These are phyloP conservation scores for Saussurea involucrata DNA, from an alignment of 129 eudicot genomes.

Conservation along the genomic window DNA sequence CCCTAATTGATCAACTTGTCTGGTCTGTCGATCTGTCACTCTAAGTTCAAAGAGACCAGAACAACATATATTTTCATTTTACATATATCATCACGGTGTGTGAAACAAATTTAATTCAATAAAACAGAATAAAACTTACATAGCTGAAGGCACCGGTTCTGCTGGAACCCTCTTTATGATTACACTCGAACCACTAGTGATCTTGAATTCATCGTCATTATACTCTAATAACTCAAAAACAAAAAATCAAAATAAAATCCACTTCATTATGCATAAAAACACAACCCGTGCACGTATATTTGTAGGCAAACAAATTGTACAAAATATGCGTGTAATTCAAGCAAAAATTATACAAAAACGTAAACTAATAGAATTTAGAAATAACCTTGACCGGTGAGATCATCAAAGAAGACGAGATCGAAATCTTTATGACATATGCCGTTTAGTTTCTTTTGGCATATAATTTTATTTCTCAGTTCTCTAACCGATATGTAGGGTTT, in stretches of 20 bases:
- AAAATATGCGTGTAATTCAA: background rate
- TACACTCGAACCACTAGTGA: slow-evolving; percentile 84
- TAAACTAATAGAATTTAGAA: slow-evolving; percentile 4
- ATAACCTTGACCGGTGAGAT: slow-evolving; percentile 57
- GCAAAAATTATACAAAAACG: background rate
- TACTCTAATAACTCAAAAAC: slow-evolving; percentile 38
- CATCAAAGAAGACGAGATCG: slow-evolving; percentile 72
- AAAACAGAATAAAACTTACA: slow-evolving; percentile 40
- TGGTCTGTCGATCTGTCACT: background rate
- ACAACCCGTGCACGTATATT: background rate
- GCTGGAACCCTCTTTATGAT: slow-evolving; percentile 90
- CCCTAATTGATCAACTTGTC: background rate
- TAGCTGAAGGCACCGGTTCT: slow-evolving; percentile 39
- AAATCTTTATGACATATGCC: slow-evolving; percentile 46
- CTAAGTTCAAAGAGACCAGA: background rate
- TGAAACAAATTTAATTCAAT: background rate
- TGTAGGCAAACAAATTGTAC: background rate
- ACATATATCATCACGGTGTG: background rate
- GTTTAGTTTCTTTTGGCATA: slow-evolving; percentile 38
- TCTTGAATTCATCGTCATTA: slow-evolving; percentile 49
- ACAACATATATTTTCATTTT: background rate
- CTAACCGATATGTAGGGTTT: slow-evolving; percentile 50
- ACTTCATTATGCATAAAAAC: background rate
- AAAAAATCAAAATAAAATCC: background rate
- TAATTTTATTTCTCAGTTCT: slow-evolving; percentile 48